These are phyloP conservation scores for Hyparrhenia diplandra DNA, from an alignment of 176 grass and related monocot genomes.

Conservation along the genomic window DNA sequence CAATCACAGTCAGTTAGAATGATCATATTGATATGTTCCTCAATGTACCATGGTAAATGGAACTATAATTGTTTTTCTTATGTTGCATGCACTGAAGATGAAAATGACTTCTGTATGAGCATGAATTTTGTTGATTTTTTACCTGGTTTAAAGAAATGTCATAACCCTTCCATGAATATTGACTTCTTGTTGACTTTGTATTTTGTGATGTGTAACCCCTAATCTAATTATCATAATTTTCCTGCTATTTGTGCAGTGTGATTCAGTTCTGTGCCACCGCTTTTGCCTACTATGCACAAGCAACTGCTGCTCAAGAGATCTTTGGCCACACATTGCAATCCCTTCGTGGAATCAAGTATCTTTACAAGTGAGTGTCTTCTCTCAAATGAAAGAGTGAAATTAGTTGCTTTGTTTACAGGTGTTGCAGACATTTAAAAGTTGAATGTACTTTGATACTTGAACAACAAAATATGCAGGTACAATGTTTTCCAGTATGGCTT, in stretches of 20 bases:
- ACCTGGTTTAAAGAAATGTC: background rate
- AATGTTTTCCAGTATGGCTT: conserved; percentile 98
- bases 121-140: conserved; percentile 9
- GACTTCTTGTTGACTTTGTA: background rate
- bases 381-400: background rate
- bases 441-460: conserved; percentile 5
- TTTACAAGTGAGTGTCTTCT: conserved; percentile 74
- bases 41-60: background rate
- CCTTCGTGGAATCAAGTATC: conserved; percentile 93
- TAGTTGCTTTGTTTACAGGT: background rate
- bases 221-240: background rate
- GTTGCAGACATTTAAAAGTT: background rate
- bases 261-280: conserved; percentile 98
- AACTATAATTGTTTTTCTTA: background rate
- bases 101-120: background rate
- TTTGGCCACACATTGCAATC: conserved; percentile 92
- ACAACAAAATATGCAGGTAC: conserved; percentile 48
- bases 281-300: conserved; percentile 95
- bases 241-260: conserved; percentile 53
- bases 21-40: background rate
- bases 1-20: background rate
- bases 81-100: conserved; percentile 10
- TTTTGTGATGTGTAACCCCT: background rate
- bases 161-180: background rate
- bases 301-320: conserved; percentile 97